A percentile compares a stretch with the other conserved stretches of the same genome.
Conservation (phyloP, 768 basidiomycete species). For the Kwoniella botswanensis region DNA sequence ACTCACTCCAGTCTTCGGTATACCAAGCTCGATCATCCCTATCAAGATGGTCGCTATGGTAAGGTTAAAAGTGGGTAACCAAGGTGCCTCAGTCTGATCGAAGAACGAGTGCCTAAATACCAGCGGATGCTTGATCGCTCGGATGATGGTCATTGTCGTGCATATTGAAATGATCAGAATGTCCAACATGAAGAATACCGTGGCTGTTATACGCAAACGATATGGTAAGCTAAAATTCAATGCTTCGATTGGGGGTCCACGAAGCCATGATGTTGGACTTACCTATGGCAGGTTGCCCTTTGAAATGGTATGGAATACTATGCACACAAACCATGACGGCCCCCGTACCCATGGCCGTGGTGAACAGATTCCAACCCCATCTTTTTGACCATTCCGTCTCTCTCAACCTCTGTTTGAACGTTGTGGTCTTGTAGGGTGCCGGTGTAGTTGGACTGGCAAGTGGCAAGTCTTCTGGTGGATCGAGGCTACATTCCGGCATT, state of each 20-base stretch:
- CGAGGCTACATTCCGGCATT: too few relatives aligned
- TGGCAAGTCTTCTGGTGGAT: too few relatives aligned
- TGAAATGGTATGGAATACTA: slow-evolving; percentile 7
- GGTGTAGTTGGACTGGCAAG: background rate
- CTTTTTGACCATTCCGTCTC: slow-evolving; percentile 14
- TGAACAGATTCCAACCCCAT: slow-evolving; percentile 10
- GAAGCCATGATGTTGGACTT: background rate
- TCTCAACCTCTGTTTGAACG: background rate
- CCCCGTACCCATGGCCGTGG: slow-evolving; percentile 7
- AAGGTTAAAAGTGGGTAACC: slow-evolving; percentile 5
- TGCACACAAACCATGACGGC: slow-evolving; percentile 9
- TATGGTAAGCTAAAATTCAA: too few relatives aligned
- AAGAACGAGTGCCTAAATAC: slow-evolving; percentile 4
- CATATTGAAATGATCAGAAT: background rate
- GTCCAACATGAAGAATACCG: slow-evolving; percentile 6
- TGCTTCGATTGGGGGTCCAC: background rate
- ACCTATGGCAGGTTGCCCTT: slow-evolving; percentile 1
- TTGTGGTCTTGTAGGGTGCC: background rate
- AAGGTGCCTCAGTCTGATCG: slow-evolving; percentile 10
- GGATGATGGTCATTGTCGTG: slow-evolving; percentile 4
- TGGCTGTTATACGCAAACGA: background rate
- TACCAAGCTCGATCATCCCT: slow-evolving; percentile 7
- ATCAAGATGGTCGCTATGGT: background rate
- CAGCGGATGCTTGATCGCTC: slow-evolving; percentile 7
- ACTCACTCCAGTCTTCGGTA: slow-evolving; percentile 1